phyloP scores from a whole-genome alignment of 768 basidiomycete genomes.

The Podaxis sp. region DNA sequence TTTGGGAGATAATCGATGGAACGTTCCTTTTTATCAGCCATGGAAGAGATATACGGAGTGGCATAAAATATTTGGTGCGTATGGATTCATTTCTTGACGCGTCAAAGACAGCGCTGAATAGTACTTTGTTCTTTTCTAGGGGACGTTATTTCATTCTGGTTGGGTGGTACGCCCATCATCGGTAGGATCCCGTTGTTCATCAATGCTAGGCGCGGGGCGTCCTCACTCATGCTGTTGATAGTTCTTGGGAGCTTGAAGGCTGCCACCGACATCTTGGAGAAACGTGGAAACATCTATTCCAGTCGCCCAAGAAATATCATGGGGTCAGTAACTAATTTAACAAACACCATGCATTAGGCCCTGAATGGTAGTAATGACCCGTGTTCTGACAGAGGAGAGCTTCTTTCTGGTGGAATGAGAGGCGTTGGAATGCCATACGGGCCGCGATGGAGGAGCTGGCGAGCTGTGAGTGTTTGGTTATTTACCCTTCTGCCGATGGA shows the following conservation, averaged over 20 bases:
- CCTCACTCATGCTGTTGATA: background rate
- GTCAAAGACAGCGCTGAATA: background rate
- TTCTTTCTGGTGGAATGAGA: conserved; percentile 32
- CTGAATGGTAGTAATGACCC: background rate
- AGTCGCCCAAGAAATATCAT: conserved; percentile 33
- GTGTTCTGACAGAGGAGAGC: conserved; percentile 24
- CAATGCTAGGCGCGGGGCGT: no score
- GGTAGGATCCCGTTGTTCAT: conserved; percentile 13
- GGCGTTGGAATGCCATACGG: conserved; percentile 33
- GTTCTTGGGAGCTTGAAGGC: conserved; percentile 29
- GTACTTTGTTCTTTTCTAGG: conserved; percentile 10
- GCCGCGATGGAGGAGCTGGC: conserved; percentile 32
- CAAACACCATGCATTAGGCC: background rate
- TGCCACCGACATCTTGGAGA: conserved; percentile 33
- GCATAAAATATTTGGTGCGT: conserved; percentile 21
- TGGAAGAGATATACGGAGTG: conserved; percentile 24
- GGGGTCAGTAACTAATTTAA: conserved; percentile 21
- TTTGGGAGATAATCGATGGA: conserved; percentile 18
- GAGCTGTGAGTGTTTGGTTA: conserved; percentile 24
- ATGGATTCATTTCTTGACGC: background rate
- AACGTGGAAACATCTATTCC: conserved; percentile 33
- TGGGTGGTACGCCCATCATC: conserved; percentile 23
- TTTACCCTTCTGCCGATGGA: conserved; percentile 1
- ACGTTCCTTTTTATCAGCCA: conserved; percentile 16
- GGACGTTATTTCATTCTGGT: conserved; percentile 21